Evolutionary conservation across 495 filamentous ascomycete species (phyloP).

Genomic region (Penicillium ochrochloron): DNA sequence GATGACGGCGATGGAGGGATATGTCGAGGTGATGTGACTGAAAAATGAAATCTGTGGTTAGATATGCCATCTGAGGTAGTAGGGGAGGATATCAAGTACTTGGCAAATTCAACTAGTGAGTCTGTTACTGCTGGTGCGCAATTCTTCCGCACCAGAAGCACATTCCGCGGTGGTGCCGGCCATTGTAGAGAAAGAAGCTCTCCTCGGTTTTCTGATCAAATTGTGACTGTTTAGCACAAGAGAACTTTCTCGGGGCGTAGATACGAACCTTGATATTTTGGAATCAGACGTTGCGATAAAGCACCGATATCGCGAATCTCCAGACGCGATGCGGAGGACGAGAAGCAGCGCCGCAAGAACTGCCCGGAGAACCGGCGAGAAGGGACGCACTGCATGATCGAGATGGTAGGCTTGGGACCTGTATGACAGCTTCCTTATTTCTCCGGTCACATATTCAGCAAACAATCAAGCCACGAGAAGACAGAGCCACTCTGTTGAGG

Average conservation of each 20-base stretch:
- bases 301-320: conserved; percentile 51
- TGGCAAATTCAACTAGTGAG: conserved; percentile 77
- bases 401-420: not conserved
- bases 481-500: not conserved
- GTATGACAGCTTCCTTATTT: not conserved
- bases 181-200: conserved; percentile 83
- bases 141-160: conserved; percentile 88
- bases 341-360: conserved; percentile 42
- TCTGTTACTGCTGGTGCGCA: conserved; percentile 70
- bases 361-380: conserved; percentile 13
- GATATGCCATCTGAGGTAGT: not conserved
- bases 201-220: conserved; percentile 55
- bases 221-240: conserved; percentile 1
- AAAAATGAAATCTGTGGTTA: conserved; percentile 8
- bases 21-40: conserved; percentile 77
- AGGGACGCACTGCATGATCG: conserved; percentile 25
- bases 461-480: not conserved
- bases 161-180: conserved; percentile 86
- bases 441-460: not conserved
- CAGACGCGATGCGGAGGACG: conserved; percentile 36
- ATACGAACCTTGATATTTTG: conserved; percentile 58
- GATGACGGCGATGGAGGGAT: conserved; percentile 80
- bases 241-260: conserved; percentile 4
- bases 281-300: conserved; percentile 47
- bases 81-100: conserved; percentile 45